Evolutionary conservation across 139 green algal genomes (phyloP).

Genomic region (Chlorella sorokiniana): DNA sequence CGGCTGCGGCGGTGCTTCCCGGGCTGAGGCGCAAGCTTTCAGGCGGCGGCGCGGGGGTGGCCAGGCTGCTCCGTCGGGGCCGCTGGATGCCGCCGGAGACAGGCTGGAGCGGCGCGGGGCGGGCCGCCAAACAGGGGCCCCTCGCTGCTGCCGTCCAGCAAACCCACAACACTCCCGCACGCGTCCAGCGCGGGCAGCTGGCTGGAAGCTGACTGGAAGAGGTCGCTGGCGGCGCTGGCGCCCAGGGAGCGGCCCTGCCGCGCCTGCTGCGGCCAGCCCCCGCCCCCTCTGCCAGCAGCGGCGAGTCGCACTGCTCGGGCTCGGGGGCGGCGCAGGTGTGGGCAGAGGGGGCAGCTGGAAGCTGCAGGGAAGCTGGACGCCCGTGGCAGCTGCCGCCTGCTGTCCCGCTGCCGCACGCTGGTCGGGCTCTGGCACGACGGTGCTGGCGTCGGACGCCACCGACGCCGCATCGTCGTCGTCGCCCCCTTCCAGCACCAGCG

Average conservation of each 20-base stretch:
- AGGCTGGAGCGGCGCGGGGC: slow-evolving; percentile 15
- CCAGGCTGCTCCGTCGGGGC: slow-evolving; percentile 7
- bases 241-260: background rate
- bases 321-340: background rate
- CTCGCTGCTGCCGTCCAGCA: background rate
- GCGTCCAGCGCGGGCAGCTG: background rate
- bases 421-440: background rate
- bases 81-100: background rate
- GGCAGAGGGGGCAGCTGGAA: background rate
- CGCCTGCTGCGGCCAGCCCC: background rate
- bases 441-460: slow-evolving; percentile 13
- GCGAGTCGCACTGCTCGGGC: background rate
- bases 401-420: background rate
- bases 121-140: background rate
- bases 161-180: too few relatives aligned
- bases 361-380: background rate
- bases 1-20: too few relatives aligned
- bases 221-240: background rate
- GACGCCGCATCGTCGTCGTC: slow-evolving; percentile 19
- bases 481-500: background rate
- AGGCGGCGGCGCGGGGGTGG: background rate
- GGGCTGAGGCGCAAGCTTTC: background rate
- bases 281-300: background rate
- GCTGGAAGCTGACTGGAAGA: slow-evolving; percentile 12
- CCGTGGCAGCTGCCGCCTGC: too few relatives aligned